phyloP scores from a whole-genome alignment of 2,329 filamentous ascomycete genomes.

The Hypoxylon sp. region DNA sequence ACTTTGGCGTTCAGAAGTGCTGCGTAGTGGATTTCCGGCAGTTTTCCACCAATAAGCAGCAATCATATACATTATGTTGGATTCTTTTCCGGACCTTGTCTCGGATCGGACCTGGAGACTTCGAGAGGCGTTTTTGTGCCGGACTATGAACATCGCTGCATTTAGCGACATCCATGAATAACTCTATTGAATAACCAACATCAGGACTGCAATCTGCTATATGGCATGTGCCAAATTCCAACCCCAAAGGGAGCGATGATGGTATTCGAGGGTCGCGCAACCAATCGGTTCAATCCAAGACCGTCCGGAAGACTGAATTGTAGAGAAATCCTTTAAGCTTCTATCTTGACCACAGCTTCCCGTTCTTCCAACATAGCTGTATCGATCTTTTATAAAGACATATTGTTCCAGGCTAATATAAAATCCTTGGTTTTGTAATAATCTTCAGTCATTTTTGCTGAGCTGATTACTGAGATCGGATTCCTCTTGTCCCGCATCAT shows the following conservation, averaged over 20 bases:
- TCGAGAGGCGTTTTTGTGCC: slow-evolving; percentile 7
- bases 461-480: slow-evolving; percentile 13
- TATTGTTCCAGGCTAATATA: background rate
- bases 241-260: background rate
- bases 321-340: background rate
- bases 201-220: background rate
- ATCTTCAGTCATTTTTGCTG: background rate
- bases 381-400: background rate
- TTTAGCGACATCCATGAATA: background rate
- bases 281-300: background rate
- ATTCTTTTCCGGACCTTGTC: slow-evolving; percentile 3
- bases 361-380: background rate
- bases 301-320: slow-evolving; percentile 8
- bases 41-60: slow-evolving; percentile 28
- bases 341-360: background rate
- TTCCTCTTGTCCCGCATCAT: background rate
- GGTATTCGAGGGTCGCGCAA: background rate
- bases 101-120: slow-evolving; percentile 19
- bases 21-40: slow-evolving; percentile 27
- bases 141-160: slow-evolving; percentile 1
- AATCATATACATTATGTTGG: background rate
- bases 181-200: background rate
- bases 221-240: background rate
- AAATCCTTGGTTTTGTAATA: background rate
- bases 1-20: slow-evolving; percentile 9